Percentiles rank a stretch among this genome's conserved stretches.
These are phyloP conservation scores for Colletotrichum sp. DNA, from an alignment of 2,329 filamentous ascomycete species.

Conservation along the genomic window DNA sequence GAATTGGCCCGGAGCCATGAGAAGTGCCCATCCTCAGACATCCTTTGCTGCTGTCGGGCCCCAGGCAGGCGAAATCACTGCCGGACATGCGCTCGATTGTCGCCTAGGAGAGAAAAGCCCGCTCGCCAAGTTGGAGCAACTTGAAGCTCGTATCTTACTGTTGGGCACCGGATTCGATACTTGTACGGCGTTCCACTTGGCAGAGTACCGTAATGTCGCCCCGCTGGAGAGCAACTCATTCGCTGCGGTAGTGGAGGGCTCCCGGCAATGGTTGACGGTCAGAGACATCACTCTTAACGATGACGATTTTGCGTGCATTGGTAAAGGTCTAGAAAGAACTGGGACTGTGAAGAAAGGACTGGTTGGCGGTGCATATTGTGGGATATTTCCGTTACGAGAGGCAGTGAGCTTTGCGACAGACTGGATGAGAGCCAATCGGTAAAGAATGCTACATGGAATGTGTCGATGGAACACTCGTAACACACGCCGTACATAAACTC, in stretches of 20 bases:
- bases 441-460: background rate
- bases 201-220: constrained; percentile 4
- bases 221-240: constrained; percentile 14
- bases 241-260: background rate
- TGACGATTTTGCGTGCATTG: background rate
- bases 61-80: background rate
- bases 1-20: constrained; percentile 19
- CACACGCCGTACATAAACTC: background rate
- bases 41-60: background rate
- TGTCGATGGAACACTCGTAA: background rate
- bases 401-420: background rate
- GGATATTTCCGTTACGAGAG: background rate
- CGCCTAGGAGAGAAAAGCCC: background rate
- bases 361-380: background rate
- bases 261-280: constrained; percentile 18
- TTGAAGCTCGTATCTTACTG: constrained; percentile 11
- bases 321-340: background rate
- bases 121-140: background rate
- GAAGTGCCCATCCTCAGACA: constrained; percentile 25
- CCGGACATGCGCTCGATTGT: constrained; percentile 2
- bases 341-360: background rate
- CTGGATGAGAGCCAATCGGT: background rate
- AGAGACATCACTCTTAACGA: background rate
- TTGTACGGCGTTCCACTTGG: constrained; percentile 21
- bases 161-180: constrained; percentile 15